A percentile compares a stretch with the other conserved stretches of the same genome.
Evolutionary conservation across 2,329 filamentous ascomycete genomes (phyloP).

Genomic region (Microsporum ferrugineum): DNA sequence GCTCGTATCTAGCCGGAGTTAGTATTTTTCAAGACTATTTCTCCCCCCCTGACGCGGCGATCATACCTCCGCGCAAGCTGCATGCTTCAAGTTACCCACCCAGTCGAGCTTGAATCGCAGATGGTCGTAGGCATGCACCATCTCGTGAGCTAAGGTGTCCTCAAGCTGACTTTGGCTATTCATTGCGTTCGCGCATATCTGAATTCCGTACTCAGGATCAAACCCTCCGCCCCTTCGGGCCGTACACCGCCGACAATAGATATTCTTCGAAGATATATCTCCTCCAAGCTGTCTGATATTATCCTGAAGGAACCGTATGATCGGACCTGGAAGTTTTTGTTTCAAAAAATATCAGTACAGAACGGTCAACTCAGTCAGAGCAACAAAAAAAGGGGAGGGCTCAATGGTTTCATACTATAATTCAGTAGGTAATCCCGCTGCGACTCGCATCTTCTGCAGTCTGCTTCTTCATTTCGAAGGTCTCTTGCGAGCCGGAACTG

Average conservation of each 20-base stretch:
- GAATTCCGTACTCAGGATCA: slow-evolving; percentile 71
- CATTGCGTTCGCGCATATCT: slow-evolving; percentile 88
- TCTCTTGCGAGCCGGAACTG: slow-evolving; percentile 71
- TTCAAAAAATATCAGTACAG: neutral
- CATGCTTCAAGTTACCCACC: slow-evolving; percentile 68
- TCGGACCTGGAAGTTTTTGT: slow-evolving; percentile 44
- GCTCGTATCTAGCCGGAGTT: slow-evolving; percentile 57
- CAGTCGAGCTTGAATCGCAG: slow-evolving; percentile 83
- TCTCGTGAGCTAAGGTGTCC: slow-evolving; percentile 90
- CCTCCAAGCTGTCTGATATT: slow-evolving; percentile 72
- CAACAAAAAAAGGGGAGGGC: neutral
- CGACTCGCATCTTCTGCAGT: slow-evolving; percentile 71
- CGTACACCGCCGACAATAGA: slow-evolving; percentile 71
- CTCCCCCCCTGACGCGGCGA: slow-evolving; percentile 2
- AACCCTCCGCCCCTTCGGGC: slow-evolving; percentile 70
- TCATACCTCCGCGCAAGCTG: slow-evolving; percentile 80
- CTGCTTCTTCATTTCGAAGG: slow-evolving; percentile 59
- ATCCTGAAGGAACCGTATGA: slow-evolving; percentile 74
- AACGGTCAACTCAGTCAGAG: neutral
- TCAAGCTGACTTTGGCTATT: slow-evolving; percentile 70
- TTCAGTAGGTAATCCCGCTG: slow-evolving; percentile 73
- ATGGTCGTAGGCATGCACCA: slow-evolving; percentile 96
- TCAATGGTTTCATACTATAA: slow-evolving; percentile 44
- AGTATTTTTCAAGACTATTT: neutral
- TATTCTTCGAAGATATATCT: slow-evolving; percentile 58